A percentile compares a stretch with the other conserved stretches of the same genome.
Evolutionary conservation across 345 rosid species (phyloP).

Genomic region (Eucalyptus brandiana): DNA sequence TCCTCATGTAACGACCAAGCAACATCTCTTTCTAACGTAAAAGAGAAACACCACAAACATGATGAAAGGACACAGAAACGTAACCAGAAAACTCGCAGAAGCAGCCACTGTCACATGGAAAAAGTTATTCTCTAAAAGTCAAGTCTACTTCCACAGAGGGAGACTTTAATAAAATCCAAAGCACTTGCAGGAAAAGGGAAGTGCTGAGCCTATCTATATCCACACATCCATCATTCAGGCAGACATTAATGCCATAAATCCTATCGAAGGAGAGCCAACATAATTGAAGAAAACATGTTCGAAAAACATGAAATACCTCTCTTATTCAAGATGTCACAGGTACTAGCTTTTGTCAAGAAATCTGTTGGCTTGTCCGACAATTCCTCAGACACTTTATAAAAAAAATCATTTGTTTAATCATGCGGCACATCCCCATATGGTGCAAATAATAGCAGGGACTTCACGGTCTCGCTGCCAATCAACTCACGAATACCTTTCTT

Average conservation of each 20-base stretch:
- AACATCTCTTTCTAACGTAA: background rate
- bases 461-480: background rate
- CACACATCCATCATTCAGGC: background rate
- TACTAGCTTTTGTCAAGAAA: background rate
- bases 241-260: background rate
- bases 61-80: background rate
- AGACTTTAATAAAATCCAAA: background rate
- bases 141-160: background rate
- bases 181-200: background rate
- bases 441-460: background rate
- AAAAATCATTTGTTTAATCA: background rate
- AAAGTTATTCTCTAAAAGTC: background rate
- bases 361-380: background rate
- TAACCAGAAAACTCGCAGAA: background rate
- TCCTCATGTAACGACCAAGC: background rate
- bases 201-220: background rate
- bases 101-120: background rate
- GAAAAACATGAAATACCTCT: background rate
- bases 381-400: background rate
- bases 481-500: no score
- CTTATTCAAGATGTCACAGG: background rate
- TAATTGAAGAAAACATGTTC: background rate
- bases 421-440: background rate
- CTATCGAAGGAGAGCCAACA: background rate
- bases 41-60: background rate